phyloP scores from a whole-genome alignment of 2,329 filamentous ascomycete genomes.

The Botrytis tulipae region DNA sequence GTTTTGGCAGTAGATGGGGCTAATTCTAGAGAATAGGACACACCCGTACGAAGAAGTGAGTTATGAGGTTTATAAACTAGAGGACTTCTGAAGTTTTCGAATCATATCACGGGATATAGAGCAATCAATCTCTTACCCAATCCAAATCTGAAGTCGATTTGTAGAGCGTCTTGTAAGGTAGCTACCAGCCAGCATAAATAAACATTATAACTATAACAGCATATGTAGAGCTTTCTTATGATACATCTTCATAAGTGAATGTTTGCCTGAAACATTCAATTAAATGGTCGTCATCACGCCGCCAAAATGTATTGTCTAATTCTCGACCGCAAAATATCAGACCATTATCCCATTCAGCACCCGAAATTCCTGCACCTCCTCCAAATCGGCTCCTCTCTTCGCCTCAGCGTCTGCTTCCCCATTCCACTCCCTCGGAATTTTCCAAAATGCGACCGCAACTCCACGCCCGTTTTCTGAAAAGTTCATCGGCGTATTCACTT shows the following conservation, averaged over 20 bases:
- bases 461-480: not conserved
- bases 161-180: not conserved
- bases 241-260: not conserved
- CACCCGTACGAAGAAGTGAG: slow-evolving; percentile 52
- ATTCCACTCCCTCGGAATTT: not conserved
- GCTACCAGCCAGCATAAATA: not conserved
- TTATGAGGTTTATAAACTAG: slow-evolving; percentile 23
- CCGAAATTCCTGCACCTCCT: not conserved
- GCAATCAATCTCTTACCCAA: not conserved
- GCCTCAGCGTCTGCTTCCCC: not conserved
- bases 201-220: not conserved
- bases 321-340: not conserved
- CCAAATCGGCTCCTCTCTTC: not conserved
- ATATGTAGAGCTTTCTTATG: not conserved
- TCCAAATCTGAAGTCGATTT: not conserved
- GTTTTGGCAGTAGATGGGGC: not conserved
- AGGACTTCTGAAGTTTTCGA: not conserved
- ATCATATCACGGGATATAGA: not conserved
- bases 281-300: not conserved
- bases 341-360: not conserved
- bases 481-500: not conserved
- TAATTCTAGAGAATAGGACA: slow-evolving; percentile 27
- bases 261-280: not conserved
- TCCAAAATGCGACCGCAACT: not conserved
- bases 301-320: not conserved